Evolutionary conservation across 2,329 filamentous ascomycete genomes (phyloP), one percentile per base, ranked within the genome.

Genomic region (Fusarium dlaminii): DNA sequence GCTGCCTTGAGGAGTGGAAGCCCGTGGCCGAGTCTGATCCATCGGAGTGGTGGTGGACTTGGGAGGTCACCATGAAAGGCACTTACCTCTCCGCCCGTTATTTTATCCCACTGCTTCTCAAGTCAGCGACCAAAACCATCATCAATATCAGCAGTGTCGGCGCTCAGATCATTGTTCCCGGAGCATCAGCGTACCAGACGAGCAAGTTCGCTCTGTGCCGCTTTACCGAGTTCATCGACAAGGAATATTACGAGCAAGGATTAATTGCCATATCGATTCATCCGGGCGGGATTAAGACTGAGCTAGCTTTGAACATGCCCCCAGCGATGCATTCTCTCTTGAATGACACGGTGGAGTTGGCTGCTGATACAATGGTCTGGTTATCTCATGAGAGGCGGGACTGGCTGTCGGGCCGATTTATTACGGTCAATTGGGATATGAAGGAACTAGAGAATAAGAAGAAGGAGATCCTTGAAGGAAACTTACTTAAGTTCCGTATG

Each of bases 61-160:
- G 83, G 77, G 85, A 87, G 42, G 84, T 88, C 61, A 90, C 90
- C 66, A 76, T 89, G 34, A 86, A 84, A 54, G 87, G 88, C 0
- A 78, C 82, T 0, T 86, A 87, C 48, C 81, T 87, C 18, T 76
- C 84, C 32, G 83, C 84, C 3, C 80, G 81, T 22, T 81, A 83
- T 3, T 89, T 90, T 70, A 79, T 90, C n/a, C 86, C 87, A 0
- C 60, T 87, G 36, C 68, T 89, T 42, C 72, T 86, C 10, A 72
- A 79, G 29, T 79, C 73, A 9, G 40, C 61, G 0, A 65, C 75
- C 43, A 85, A 85, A 76, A 85, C 83, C 0, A 80, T 90, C 30
- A 79, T 90, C 63, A 87, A 85, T 60, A 79, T 89, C 39, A 81
- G 80, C 11, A 86, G 84, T 45, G 81, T 13, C 2, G 73, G 73